phyloP scores from a whole-genome alignment of 305 asterid genomes.

The Caryopteris hybrid region DNA sequence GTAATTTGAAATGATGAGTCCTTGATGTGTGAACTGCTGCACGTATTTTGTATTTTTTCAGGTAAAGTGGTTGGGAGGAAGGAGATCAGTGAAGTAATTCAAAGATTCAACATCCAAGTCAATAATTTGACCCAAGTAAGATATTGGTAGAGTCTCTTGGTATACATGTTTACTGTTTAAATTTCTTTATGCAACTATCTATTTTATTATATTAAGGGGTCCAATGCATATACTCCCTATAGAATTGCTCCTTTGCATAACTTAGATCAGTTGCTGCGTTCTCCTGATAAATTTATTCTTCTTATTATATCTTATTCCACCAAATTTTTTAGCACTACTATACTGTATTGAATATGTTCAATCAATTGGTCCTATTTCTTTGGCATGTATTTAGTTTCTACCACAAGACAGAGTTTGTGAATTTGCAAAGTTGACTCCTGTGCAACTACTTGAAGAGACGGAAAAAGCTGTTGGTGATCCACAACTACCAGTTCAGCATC shows the following conservation, averaged over 20 bases:
- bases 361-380: conserved; percentile 10
- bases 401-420: conserved; percentile 99
- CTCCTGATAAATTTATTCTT: neutral
- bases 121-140: conserved; percentile 95
- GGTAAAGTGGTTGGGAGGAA: conserved; percentile 68
- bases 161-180: no score
- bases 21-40: conserved; percentile 9
- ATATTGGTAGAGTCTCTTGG: conserved; percentile 14
- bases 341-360: conserved; percentile 9
- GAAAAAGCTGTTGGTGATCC: conserved; percentile 99
- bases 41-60: conserved; percentile 24
- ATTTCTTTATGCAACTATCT: neutral
- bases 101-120: conserved; percentile 89
- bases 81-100: conserved; percentile 57
- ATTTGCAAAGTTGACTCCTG: conserved; percentile 94
- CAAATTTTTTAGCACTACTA: neutral
- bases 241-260: neutral
- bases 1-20: neutral
- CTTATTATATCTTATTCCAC: neutral
- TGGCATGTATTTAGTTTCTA: conserved; percentile 63
- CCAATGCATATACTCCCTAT: neutral
- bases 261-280: neutral
- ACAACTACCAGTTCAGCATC: conserved; percentile 67
- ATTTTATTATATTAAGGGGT: neutral
- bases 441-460: conserved; percentile 94